Evolutionary conservation across 2,329 filamentous ascomycete genomes (phyloP).

Genomic region (Cladosporium sp.): DNA sequence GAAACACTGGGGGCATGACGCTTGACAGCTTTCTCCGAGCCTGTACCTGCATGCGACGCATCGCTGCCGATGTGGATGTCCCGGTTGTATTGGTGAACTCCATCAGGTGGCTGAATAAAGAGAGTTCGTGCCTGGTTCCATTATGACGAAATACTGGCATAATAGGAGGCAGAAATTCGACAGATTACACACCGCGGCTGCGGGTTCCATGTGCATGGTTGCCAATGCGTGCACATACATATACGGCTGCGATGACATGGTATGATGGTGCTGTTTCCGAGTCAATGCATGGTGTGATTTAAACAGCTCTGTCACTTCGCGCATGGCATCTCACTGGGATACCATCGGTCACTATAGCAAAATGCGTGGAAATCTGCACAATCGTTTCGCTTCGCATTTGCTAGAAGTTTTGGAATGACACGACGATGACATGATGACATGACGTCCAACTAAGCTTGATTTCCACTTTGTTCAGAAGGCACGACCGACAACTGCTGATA

Average conservation of each 20-base stretch:
- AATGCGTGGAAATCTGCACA: too few species aligned
- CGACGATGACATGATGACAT: not conserved
- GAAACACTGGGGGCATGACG: slow-evolving; percentile 3
- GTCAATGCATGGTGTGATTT: not conserved
- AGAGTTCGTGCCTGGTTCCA: not conserved
- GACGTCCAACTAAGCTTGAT: not conserved
- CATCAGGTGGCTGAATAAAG: not conserved
- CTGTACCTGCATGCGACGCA: slow-evolving; percentile 6
- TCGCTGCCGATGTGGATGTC: not conserved
- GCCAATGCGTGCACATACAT: not conserved
- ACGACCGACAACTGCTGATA: not conserved
- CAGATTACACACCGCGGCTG: not conserved
- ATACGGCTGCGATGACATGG: not conserved
- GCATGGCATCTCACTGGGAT: too few species aligned
- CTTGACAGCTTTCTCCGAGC: not conserved
- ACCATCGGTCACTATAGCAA: too few species aligned
- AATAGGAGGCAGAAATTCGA: not conserved
- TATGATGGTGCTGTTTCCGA: not conserved
- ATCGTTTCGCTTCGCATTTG: too few species aligned
- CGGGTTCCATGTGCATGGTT: not conserved
- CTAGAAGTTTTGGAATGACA: not conserved
- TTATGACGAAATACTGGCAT: not conserved
- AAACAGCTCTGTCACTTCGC: too few species aligned
- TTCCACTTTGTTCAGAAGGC: not conserved
- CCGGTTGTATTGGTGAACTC: not conserved